Percentiles rank a stretch among this genome's conserved stretches.
These are phyloP conservation scores for Pestalotiopsis sp. DNA, from an alignment of 2,329 filamentous ascomycete species.

Conservation along the genomic window DNA sequence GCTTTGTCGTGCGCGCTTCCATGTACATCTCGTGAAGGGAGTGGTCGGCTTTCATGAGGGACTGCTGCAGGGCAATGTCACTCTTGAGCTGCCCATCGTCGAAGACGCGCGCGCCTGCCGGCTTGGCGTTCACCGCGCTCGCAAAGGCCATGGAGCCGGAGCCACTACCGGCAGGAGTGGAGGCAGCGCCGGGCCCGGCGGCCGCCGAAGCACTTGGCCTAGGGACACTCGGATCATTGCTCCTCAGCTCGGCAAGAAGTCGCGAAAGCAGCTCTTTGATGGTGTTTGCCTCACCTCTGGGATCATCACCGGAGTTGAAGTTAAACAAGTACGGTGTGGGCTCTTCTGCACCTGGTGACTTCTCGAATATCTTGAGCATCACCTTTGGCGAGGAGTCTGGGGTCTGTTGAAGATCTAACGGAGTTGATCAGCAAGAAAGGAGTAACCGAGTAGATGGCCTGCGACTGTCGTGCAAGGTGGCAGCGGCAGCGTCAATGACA, in stretches of 20 bases:
- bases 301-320: conserved; percentile 77
- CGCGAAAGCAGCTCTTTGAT: conserved; percentile 82
- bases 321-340: conserved; percentile 80
- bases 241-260: conserved; percentile 72
- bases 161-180: conserved; percentile 41
- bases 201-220: conserved; percentile 42
- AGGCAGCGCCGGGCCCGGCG: conserved; percentile 26
- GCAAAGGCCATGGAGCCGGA: conserved; percentile 79
- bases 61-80: conserved; percentile 84
- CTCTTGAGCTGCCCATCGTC: conserved; percentile 77
- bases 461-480: not conserved
- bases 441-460: not conserved
- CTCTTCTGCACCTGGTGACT: conserved; percentile 58
- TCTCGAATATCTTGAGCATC: conserved; percentile 89
- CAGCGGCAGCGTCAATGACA: conserved; percentile 34
- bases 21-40: conserved; percentile 81
- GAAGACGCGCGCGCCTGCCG: conserved; percentile 67
- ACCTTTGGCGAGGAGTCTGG: conserved; percentile 86
- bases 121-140: conserved; percentile 61
- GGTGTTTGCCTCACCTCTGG: conserved; percentile 80
- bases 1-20: conserved; percentile 81
- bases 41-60: conserved; percentile 79
- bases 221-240: conserved; percentile 50
- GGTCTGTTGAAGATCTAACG: conserved; percentile 87
- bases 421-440: conserved; percentile 16